A percentile compares a stretch with the other conserved stretches of the same genome.
phyloP scores from a whole-genome alignment of 192 early-diverging fungal genomes.

The Hyaloraphidium curvatum region DNA sequence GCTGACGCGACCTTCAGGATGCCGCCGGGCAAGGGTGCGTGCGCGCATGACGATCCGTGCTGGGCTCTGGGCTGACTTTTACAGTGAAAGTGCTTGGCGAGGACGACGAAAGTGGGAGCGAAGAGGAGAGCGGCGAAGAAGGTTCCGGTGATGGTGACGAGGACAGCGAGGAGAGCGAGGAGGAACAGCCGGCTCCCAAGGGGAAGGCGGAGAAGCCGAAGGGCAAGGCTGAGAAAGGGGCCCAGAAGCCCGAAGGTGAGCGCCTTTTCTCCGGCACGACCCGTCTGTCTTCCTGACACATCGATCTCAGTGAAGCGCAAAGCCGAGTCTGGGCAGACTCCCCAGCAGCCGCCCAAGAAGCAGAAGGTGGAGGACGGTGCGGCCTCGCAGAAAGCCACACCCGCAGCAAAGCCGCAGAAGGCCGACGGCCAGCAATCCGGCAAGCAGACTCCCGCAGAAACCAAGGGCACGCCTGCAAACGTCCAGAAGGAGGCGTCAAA shows the following conservation, averaged over 20 bases:
- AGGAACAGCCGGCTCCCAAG: background rate
- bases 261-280: background rate
- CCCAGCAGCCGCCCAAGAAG: background rate
- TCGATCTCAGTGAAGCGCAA: background rate
- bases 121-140: background rate
- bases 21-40: too few species aligned
- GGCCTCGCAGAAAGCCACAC: background rate
- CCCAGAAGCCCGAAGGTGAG: too few species aligned
- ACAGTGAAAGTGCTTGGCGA: too few species aligned
- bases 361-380: background rate
- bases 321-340: background rate
- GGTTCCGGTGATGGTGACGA: background rate
- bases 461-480: background rate
- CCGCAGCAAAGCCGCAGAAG: background rate
- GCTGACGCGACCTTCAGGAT: too few species aligned
- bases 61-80: too few species aligned
- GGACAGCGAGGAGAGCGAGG: background rate
- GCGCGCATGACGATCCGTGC: too few species aligned
- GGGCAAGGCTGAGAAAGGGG: background rate
- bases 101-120: background rate
- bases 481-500: background rate
- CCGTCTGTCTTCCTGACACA: background rate
- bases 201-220: slow-evolving; percentile 1
- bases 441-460: too few species aligned
- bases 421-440: background rate